Evolutionary conservation across 2,329 filamentous ascomycete species (phyloP), one percentile per base, ranked within the genome.

Genomic region (Venturia aucupariae): DNA sequence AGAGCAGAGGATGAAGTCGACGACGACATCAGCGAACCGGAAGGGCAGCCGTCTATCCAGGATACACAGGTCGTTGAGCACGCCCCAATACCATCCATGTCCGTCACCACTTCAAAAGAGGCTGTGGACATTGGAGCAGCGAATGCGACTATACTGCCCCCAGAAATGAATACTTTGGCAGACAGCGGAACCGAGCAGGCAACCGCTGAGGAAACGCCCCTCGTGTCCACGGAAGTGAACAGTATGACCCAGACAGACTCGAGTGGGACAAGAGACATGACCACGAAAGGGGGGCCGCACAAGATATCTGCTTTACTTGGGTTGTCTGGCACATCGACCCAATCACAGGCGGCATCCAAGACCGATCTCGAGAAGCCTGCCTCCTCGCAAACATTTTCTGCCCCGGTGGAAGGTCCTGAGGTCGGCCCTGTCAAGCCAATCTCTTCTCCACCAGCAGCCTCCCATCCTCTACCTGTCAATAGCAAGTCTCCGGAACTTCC

Each of bases 1-100:
- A 78, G 81, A 42, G 80, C 76, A 0, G 78, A 83, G 19, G 79
- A 81, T 55, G 76, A 78, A 35, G 15, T 38, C 19, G 64, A 65
- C 24, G 64, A 62, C 35, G 63, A 64, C 10, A 35, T 57, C 51
- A 57, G 51, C 51, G 51, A 57, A 57, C 5, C 30, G 19, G 51
- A 57, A 35, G 27, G n/a, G 30, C 51, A 35, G 30, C 27, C 51
- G 6, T 32, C 51, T 6, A 30, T 27, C 10, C 51, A 35, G 51
- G 51, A 57, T 5, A 35, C 51, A 57, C 51, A n/a, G 30, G 27
- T 57, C 13, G 51, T 35, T 8, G 51, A 35, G 30, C 51, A 35
- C 19, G 51, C 17, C 19, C 30, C 51, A 8, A 19, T 57, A n/a
- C 19, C 27, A 11, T 35, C 30, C n/a, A 10, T 17, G 35, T 57